Evolutionary conservation across 2,329 filamentous ascomycete genomes (phyloP).

Genomic region (Xylaria arbuscula): DNA sequence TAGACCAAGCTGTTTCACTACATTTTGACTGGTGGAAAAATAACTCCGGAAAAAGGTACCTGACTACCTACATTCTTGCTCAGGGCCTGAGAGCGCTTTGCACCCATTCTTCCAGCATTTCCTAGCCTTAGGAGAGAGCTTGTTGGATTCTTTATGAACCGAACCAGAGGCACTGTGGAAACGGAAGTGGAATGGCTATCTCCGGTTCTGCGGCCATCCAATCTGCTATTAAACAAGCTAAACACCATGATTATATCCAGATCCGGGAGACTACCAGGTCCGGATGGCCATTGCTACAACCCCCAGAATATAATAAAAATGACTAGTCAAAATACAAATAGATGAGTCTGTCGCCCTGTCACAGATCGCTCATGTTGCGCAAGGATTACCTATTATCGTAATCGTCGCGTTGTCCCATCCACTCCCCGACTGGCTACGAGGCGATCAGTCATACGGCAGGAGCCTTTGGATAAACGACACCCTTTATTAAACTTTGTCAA

Average conservation of each 20-base stretch:
- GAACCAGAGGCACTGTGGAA: neutral
- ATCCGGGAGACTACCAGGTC: neutral
- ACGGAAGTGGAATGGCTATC: neutral
- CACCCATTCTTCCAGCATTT: neutral
- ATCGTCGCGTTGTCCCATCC: neutral
- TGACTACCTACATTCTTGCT: conserved; percentile 18
- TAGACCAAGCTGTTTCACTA: neutral
- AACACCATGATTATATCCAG: neutral
- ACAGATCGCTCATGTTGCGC: neutral
- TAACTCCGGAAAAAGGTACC: conserved; percentile 8
- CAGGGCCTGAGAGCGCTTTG: neutral
- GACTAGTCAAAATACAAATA: neutral
- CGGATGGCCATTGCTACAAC: neutral
- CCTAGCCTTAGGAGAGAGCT: neutral
- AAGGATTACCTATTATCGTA: neutral
- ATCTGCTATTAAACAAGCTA: neutral
- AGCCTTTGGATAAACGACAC: conserved; percentile 9
- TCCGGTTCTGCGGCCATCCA: neutral
- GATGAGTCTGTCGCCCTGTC: too few relatives aligned
- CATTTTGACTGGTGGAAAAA: conserved; percentile 33
- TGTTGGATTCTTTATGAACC: neutral
- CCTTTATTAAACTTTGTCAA: neutral
- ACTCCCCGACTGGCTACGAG: neutral
- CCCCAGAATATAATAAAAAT: neutral
- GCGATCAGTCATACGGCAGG: conserved; percentile 2